Evolutionary conservation across 2,329 filamentous ascomycete genomes (phyloP).

Genomic region (Penicillium sp.): DNA sequence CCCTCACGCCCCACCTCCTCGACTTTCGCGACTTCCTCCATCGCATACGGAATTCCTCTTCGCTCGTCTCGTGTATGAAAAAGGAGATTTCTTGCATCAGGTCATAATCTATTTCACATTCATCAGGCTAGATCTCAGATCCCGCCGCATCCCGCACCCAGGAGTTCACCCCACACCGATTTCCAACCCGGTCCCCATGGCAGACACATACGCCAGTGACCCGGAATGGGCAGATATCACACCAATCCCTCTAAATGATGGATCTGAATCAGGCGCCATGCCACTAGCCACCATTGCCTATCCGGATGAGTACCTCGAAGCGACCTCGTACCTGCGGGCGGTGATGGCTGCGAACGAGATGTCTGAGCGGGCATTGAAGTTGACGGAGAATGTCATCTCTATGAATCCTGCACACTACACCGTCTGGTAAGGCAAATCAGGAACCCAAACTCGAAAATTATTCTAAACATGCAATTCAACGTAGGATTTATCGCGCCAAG

Average conservation of each 20-base stretch:
- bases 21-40: neutral
- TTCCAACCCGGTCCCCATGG: conserved; percentile 23
- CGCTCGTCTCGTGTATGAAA: neutral
- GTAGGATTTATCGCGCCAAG: conserved; percentile 78
- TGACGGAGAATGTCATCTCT: conserved; percentile 85
- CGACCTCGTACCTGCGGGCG: conserved; percentile 87
- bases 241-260: conserved; percentile 81
- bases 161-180: conserved; percentile 5
- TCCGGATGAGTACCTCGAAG: conserved; percentile 82
- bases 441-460: neutral
- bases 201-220: conserved; percentile 58
- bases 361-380: conserved; percentile 70
- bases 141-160: neutral
- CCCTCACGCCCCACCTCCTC: conserved; percentile 23
- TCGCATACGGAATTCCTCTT: neutral
- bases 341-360: conserved; percentile 87
- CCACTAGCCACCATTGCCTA: conserved; percentile 94
- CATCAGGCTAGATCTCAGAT: neutral
- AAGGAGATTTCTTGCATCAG: too few species aligned
- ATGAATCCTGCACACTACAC: conserved; percentile 98
- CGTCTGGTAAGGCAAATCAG: conserved; percentile 65
- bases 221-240: conserved; percentile 80
- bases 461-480: conserved; percentile 8
- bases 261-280: conserved; percentile 50
- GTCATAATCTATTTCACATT: neutral